Base-by-base conservation (phyloP, 805 yeast species). In the Debaryomyces tyrocola region DNA sequence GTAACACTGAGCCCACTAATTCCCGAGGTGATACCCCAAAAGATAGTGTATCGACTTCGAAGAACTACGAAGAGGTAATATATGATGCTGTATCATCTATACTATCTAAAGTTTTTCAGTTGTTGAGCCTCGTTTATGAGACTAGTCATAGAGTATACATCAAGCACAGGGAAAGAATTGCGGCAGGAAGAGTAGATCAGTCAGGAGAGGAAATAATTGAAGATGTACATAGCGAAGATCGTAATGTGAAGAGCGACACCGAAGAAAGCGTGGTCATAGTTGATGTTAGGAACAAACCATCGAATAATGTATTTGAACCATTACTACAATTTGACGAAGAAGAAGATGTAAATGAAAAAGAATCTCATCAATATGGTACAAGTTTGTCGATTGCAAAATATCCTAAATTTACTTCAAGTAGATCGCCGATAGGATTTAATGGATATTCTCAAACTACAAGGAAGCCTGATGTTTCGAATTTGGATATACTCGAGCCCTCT, bases 341-440 rank as follows among this genome's bases (percentile, higher is more conserved):
- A 12, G 33, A 39, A 14, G 41, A 41, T 15, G 39, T 20, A 2
- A 21, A 11, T 15, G 28, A 6, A 6, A 31, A 18, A 2, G 37
- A 20, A 14, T 28, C 44, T 10, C 14, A 20, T n/a, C 47, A 43
- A 40, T 48, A 48, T 35, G 51, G 51, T 9, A 48, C 51, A 12
- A 41, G 41, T 15, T 35, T 45, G 11, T n/a, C 14, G 9, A 28
- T 45, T 17, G 33, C 44, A 11, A 40, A 29, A 24, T 15, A 15
- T 17, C 36, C 44, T n/a, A 40, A 29, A 18, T 20, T 11, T 18
- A 12, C 8, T 17, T 17, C 20, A 2, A 24, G 27, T 24, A 11
- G 20, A 17, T 18, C 38, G n/a, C 24, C 38, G 7, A 35, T 6
- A 7, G 14, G 3, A 35, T 11, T 17, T 5, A 18, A 12, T 18